phyloP scores from a whole-genome alignment of 768 basidiomycete species.

The Tricholoma bakamatsutake region DNA sequence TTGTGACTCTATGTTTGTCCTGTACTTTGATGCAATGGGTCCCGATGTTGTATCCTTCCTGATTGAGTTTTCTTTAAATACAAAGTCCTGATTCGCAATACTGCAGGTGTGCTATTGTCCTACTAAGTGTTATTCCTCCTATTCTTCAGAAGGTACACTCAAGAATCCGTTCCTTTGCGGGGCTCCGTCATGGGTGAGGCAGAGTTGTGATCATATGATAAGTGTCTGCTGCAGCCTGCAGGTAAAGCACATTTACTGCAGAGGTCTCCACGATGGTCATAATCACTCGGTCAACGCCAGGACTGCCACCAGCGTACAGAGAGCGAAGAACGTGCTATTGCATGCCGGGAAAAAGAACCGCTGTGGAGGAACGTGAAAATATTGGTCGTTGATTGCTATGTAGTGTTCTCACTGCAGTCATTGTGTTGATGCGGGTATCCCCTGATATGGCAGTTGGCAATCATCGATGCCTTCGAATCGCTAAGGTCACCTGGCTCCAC shows the following conservation, averaged over 20 bases:
- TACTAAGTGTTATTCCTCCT: background rate
- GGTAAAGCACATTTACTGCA: slow-evolving; percentile 16
- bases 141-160: slow-evolving; percentile 16
- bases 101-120: background rate
- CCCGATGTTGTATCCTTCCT: slow-evolving; percentile 15
- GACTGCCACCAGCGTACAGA: slow-evolving; percentile 20
- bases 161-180: slow-evolving; percentile 20
- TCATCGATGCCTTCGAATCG: background rate
- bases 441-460: slow-evolving; percentile 5
- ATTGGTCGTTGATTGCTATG: background rate
- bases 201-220: slow-evolving; percentile 12
- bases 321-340: slow-evolving; percentile 17
- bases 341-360: slow-evolving; percentile 21
- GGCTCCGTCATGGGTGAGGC: slow-evolving; percentile 24
- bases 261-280: slow-evolving; percentile 18
- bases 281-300: slow-evolving; percentile 26
- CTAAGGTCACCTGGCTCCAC: slow-evolving; percentile 16
- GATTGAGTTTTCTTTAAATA: background rate
- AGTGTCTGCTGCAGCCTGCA: background rate
- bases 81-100: background rate
- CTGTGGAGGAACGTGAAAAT: slow-evolving; percentile 4
- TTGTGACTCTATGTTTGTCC: slow-evolving; percentile 6
- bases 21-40: background rate
- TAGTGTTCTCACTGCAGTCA: slow-evolving; percentile 15
- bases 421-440: slow-evolving; percentile 22